A percentile compares a stretch with the other conserved stretches of the same genome.
Evolutionary conservation across 352 stramenopile genomes (phyloP).

Genomic region (Phytophthora meadii): DNA sequence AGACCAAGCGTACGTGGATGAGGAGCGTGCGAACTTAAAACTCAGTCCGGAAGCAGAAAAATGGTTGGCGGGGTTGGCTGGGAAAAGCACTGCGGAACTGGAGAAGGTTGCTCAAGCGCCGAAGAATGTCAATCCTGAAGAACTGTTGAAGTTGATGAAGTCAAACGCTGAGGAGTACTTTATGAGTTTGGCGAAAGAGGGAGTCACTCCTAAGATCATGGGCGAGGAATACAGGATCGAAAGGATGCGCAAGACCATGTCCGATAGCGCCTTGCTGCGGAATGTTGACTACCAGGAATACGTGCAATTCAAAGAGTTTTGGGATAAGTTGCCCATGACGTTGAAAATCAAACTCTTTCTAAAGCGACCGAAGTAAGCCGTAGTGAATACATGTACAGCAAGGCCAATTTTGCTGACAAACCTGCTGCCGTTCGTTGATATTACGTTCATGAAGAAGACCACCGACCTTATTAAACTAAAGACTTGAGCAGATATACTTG

Average conservation of each 20-base stretch:
- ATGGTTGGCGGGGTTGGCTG: neutral
- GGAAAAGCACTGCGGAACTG: neutral
- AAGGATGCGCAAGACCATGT: neutral
- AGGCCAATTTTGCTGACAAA: no score
- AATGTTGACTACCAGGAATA: neutral
- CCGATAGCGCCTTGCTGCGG: neutral
- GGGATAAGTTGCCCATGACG: neutral
- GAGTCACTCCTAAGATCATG: neutral
- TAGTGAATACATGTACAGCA: no score
- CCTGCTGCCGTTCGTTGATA: no score
- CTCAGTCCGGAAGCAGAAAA: neutral
- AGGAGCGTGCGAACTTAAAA: neutral
- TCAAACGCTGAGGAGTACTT: neutral
- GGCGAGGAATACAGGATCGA: neutral
- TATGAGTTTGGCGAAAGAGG: neutral
- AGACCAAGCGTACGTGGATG: neutral
- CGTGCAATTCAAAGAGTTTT: neutral
- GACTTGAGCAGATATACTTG: no score
- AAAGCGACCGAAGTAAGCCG: neutral
- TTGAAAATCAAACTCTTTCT: neutral
- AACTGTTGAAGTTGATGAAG: neutral
- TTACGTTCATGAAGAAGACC: no score
- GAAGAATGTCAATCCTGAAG: neutral
- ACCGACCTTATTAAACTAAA: no score
- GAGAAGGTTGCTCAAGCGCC: neutral